Percentiles rank a stretch among this genome's conserved stretches.
Conservation (phyloP, 2,329 filamentous ascomycete genomes). For the Penicillium expansum region DNA sequence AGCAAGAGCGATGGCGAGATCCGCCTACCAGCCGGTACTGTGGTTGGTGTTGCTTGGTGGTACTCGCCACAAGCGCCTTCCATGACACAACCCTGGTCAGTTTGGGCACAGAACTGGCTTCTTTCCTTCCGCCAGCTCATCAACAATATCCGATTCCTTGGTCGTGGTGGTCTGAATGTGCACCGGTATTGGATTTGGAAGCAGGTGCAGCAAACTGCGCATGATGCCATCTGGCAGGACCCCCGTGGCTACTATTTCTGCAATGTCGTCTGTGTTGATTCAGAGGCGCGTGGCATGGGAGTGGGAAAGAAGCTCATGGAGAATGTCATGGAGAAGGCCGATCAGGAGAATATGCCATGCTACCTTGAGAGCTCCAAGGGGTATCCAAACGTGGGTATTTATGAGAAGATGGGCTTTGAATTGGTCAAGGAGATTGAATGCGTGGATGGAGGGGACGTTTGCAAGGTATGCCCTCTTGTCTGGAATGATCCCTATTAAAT, state of each 20-base stretch:
- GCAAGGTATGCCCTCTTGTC: constrained; percentile 43
- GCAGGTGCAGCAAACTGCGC: constrained; percentile 59
- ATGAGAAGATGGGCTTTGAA: constrained; percentile 66
- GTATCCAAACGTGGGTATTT: constrained; percentile 68
- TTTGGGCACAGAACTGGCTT: constrained; percentile 63
- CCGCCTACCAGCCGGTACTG: constrained; percentile 36
- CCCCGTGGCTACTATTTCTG: constrained; percentile 70
- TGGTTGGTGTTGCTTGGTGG: constrained; percentile 73
- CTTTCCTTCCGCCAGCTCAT: constrained; percentile 64
- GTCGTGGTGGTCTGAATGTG: constrained; percentile 65
- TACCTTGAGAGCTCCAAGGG: constrained; percentile 70
- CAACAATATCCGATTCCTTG: constrained; percentile 64
- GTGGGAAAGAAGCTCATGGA: constrained; percentile 65
- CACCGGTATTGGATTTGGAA: constrained; percentile 73
- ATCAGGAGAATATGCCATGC: constrained; percentile 62
- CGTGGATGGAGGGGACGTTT: constrained; percentile 58
- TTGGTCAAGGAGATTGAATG: constrained; percentile 65
- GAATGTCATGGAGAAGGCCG: constrained; percentile 61
- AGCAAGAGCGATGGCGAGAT: constrained; percentile 15
- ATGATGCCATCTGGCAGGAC: constrained; percentile 63
- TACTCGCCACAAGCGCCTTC: constrained; percentile 54
- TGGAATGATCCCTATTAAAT: background rate
- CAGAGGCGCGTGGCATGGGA: constrained; percentile 63
- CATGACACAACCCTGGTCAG: constrained; percentile 56
- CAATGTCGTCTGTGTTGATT: constrained; percentile 69